Evolutionary conservation across 305 asterid species (phyloP), one percentile per base, ranked within the genome.

Genomic region (Plantago lanceolata): DNA sequence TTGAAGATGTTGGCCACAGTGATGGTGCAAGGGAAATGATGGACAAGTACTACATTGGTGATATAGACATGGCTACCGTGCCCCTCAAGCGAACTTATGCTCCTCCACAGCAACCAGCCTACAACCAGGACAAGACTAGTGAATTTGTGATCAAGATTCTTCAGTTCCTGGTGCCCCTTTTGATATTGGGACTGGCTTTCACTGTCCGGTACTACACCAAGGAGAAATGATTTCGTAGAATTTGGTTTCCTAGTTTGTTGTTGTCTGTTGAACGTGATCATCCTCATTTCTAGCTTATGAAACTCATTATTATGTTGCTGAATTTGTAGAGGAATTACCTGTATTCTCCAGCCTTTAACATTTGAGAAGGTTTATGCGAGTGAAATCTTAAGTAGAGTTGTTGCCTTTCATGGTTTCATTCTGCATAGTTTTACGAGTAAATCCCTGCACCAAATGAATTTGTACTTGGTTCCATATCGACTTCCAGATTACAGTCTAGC

Each of bases 1-100:
- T 79, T 48, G 90, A 86, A 66, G 90, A 86, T 33, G 66, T 72
- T 43, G 90, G 90, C 28, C 94, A 86, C 67, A 86, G 90, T 66
- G 85, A 84, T 64, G 13, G 66, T 1, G 90, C 94, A 8, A 76
- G 76, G 60, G 79, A 80, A 12, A 63, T 73, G 80, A 65, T 84
- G 88, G 71, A 64, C 52, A 66, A 78, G 48, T 84, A 76, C 77
- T 80, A 19, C 84, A 80, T 82, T 9, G 94, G 90, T 58, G 78
- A 71, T 35, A 75, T 86, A 14, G 87, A 86, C 66, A 62, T 29
- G 71, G 59, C 86, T 3, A 80, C 88, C 0, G 75, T 84, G 50
- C 94, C 94, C 50, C 43, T 21, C 63, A 86, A 73, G 64, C 87
- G 78, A 13, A 2, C 68, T 16, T 75, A 63, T 21, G 3, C 43